Conservation (phyloP, 2,329 filamentous ascomycete species). For the Fusarium sp. region DNA sequence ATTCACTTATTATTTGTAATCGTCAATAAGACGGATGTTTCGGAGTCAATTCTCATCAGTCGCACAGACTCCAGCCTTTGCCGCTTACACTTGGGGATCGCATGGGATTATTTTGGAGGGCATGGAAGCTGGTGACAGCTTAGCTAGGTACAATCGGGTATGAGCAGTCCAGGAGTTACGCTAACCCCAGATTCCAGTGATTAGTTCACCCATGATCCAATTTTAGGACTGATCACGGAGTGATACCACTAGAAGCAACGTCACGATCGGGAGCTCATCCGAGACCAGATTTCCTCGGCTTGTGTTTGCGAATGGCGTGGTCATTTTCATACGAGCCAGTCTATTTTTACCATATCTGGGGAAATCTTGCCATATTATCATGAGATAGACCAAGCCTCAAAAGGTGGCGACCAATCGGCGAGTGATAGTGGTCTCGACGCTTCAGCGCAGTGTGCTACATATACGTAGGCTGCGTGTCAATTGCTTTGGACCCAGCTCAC, state of each 20-base stretch:
- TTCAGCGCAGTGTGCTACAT: neutral
- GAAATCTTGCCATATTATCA: neutral
- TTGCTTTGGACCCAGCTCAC: neutral
- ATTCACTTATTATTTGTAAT: no score
- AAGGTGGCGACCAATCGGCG: neutral
- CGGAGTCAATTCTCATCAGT: no score
- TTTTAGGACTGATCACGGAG: no score
- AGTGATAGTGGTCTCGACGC: neutral
- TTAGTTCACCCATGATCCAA: neutral
- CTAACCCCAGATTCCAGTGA: constrained; percentile 1
- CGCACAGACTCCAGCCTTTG: no score
- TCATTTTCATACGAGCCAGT: neutral
- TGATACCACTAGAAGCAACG: neutral
- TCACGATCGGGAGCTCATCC: neutral
- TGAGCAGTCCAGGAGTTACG: constrained; percentile 6
- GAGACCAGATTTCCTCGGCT: neutral
- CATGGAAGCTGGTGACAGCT: no score
- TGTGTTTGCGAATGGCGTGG: neutral
- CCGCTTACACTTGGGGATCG: no score
- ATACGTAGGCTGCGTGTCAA: neutral
- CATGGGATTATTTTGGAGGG: no score
- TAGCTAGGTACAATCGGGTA: no score
- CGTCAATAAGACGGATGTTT: no score
- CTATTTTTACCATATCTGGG: neutral
- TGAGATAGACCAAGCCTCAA: neutral